These are phyloP conservation scores for Nitzschia putrida DNA, from an alignment of 108 stramenopile genomes.

Conservation along the genomic window DNA sequence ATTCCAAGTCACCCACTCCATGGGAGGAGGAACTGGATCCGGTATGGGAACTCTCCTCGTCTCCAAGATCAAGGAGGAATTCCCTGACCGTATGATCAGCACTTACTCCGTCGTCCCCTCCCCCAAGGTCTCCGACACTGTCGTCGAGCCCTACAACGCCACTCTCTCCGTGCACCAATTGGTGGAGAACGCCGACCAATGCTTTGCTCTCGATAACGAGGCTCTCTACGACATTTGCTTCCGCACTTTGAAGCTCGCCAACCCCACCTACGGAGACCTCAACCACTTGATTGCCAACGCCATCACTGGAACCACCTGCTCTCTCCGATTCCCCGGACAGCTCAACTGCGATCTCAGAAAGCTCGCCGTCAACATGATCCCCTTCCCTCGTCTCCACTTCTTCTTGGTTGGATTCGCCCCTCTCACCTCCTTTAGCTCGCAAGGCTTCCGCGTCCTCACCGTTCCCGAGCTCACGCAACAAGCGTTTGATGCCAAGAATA, in stretches of 20 bases:
- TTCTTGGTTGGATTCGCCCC: constrained; percentile 98
- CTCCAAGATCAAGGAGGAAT: constrained; percentile 96
- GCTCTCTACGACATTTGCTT: constrained; percentile 97
- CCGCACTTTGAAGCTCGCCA: constrained; percentile 90
- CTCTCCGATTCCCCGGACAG: constrained; percentile 96
- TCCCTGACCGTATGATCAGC: constrained; percentile 92
- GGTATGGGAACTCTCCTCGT: constrained; percentile 95
- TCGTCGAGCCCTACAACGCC: constrained; percentile 97
- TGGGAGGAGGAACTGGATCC: constrained; percentile 92
- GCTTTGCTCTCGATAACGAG: constrained; percentile 95
- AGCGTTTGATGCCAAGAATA: constrained; percentile 98
- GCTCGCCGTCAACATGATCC: constrained; percentile 98
- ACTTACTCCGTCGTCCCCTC: constrained; percentile 92
- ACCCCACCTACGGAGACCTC: constrained; percentile 89
- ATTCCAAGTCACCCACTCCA: constrained; percentile 90
- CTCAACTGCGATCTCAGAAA: constrained; percentile 98
- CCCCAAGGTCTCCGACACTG: constrained; percentile 96
- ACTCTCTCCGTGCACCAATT: constrained; percentile 96
- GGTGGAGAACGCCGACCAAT: constrained; percentile 97
- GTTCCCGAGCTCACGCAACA: constrained; percentile 97
- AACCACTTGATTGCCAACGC: constrained; percentile 95
- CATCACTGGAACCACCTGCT: constrained; percentile 94
- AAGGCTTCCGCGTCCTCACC: constrained; percentile 94
- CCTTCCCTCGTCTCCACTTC: constrained; percentile 99
- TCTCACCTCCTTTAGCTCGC: constrained; percentile 84